A percentile compares a stretch with the other conserved stretches of the same genome.
Conservation (phyloP, 208 protist species). For the Wallacemonas sp. region DNA sequence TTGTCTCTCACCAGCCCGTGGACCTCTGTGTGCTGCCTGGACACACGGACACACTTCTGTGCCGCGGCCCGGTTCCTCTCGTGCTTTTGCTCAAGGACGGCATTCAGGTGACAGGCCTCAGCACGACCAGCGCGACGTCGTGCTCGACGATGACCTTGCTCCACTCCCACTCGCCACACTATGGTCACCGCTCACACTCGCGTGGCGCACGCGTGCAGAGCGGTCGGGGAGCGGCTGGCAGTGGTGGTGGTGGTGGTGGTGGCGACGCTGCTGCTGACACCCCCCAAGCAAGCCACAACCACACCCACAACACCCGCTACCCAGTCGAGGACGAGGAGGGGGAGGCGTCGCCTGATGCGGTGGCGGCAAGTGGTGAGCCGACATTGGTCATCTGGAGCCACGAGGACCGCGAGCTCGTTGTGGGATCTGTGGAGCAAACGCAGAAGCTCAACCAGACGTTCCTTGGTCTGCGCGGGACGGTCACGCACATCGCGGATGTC, state of each 20-base stretch:
- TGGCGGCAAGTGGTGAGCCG: background rate
- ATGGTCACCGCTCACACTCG: too few species aligned
- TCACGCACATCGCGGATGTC: slow-evolving; percentile 65
- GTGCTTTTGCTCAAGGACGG: slow-evolving; percentile 46
- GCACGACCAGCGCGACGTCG: slow-evolving; percentile 26
- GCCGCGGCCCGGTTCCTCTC: slow-evolving; percentile 61
- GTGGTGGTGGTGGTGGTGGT: too few species aligned
- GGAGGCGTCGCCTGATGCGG: background rate
- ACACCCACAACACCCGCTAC: too few species aligned
- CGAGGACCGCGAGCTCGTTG: slow-evolving; percentile 11
- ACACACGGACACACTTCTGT: slow-evolving; percentile 44
- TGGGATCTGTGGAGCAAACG: slow-evolving; percentile 22
- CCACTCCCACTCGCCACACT: slow-evolving; percentile 22
- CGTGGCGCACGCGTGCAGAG: too few species aligned
- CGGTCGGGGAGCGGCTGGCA: too few species aligned
- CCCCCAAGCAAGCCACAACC: too few species aligned
- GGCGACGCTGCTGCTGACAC: too few species aligned
- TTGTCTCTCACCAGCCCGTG: slow-evolving; percentile 47
- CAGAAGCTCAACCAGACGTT: slow-evolving; percentile 32
- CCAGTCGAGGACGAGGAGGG: background rate
- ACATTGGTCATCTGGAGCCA: slow-evolving; percentile 7
- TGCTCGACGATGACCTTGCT: slow-evolving; percentile 26
- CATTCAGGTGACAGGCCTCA: slow-evolving; percentile 50
- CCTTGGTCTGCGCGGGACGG: slow-evolving; percentile 46
- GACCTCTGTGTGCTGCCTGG: slow-evolving; percentile 42